Percentiles rank a stretch among this genome's conserved stretches.
phyloP scores from a whole-genome alignment of 768 basidiomycete genomes.

The Boletus rubescentipes region DNA sequence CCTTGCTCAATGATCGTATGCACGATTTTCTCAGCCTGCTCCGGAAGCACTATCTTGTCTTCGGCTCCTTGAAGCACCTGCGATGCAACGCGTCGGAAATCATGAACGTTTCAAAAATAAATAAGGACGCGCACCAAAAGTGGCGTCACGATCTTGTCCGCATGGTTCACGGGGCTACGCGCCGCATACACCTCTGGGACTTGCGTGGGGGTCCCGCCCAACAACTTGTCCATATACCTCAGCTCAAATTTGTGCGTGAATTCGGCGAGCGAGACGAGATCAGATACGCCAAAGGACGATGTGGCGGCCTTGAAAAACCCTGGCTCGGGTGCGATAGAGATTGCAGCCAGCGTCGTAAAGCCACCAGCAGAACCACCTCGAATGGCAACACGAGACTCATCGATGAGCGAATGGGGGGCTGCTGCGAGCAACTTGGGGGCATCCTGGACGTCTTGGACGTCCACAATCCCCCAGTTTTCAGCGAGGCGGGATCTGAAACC shows the following conservation, averaged over 20 bases:
- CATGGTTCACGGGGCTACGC: slow-evolving; percentile 63
- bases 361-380: slow-evolving; percentile 77
- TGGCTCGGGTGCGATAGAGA: slow-evolving; percentile 41
- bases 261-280: slow-evolving; percentile 53
- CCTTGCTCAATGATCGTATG: slow-evolving; percentile 21
- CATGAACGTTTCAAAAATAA: background rate
- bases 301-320: slow-evolving; percentile 59
- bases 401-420: slow-evolving; percentile 52
- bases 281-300: slow-evolving; percentile 68
- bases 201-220: slow-evolving; percentile 57
- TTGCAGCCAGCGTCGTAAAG: slow-evolving; percentile 56
- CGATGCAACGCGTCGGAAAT: background rate
- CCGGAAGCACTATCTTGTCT: slow-evolving; percentile 66
- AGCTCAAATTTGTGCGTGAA: slow-evolving; percentile 76
- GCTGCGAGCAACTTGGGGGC: slow-evolving; percentile 51
- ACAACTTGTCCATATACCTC: slow-evolving; percentile 54
- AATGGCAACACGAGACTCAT: slow-evolving; percentile 61
- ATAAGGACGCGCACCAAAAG: slow-evolving; percentile 49
- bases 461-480: slow-evolving; percentile 72
- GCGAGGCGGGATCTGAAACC: slow-evolving; percentile 47
- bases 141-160: slow-evolving; percentile 58
- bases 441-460: slow-evolving; percentile 62
- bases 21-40: slow-evolving; percentile 48
- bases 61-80: slow-evolving; percentile 69
- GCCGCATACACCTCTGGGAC: slow-evolving; percentile 57